Percentiles rank a stretch among this genome's conserved stretches.
Conservation (phyloP, 441 rosid species). For the Euphorbia celastroides region DNA sequence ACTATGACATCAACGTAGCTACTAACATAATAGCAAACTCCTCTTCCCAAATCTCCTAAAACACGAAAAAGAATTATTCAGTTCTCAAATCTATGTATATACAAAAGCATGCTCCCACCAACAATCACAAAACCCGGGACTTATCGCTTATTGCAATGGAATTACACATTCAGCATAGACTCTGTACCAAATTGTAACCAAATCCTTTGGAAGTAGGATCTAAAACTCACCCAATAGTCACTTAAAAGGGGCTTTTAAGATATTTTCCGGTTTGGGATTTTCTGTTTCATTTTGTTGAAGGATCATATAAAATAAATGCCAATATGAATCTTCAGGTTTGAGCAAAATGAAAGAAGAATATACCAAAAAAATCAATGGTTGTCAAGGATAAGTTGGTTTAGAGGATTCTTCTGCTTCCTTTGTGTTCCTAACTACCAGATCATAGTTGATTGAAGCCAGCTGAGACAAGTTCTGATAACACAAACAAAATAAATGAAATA, state of each 20-base stretch:
- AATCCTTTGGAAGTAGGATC: not conserved
- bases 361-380: slow-evolving; percentile 2
- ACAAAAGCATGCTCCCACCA: not conserved
- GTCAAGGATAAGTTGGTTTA: slow-evolving; percentile 37
- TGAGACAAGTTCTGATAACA: slow-evolving; percentile 79
- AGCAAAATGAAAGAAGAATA: not conserved
- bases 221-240: not conserved
- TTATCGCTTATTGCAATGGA: not conserved
- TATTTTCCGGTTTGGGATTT: not conserved
- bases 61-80: not conserved
- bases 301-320: not conserved
- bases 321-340: not conserved
- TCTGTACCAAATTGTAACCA: not conserved
- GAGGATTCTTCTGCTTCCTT: slow-evolving; percentile 54
- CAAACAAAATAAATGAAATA: no score
- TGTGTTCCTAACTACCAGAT: slow-evolving; percentile 57
- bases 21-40: no score
- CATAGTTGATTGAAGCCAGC: slow-evolving; percentile 91
- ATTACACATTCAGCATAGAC: not conserved
- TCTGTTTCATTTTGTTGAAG: not conserved
- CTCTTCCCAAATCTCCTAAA: no score
- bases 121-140: not conserved
- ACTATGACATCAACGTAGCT: no score
- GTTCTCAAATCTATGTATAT: slow-evolving; percentile 7
- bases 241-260: not conserved